phyloP scores from a whole-genome alignment of 2,329 filamentous ascomycete species.

The Colletotrichum sojae region DNA sequence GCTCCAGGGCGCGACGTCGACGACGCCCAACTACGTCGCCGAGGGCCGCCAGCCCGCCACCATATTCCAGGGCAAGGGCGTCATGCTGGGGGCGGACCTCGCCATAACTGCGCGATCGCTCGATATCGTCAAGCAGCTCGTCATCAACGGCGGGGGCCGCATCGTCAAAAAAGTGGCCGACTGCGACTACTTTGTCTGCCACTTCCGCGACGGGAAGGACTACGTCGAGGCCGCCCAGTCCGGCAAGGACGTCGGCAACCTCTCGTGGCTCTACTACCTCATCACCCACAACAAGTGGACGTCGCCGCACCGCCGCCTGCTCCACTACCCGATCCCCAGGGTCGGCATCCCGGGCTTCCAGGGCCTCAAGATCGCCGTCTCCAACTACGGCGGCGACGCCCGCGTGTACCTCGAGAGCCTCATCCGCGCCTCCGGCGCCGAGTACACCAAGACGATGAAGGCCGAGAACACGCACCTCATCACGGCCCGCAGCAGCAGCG shows the following conservation, averaged over 20 bases:
- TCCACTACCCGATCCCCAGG: constrained; percentile 90
- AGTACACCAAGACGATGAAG: constrained; percentile 95
- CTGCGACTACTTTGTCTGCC: constrained; percentile 89
- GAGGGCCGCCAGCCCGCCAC: constrained; percentile 68
- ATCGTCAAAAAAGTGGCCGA: constrained; percentile 76
- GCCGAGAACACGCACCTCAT: constrained; percentile 96
- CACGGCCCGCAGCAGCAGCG: constrained; percentile 88
- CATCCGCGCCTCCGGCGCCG: constrained; percentile 84
- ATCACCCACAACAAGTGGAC: constrained; percentile 93
- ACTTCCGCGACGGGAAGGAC: constrained; percentile 84
- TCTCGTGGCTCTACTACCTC: constrained; percentile 94
- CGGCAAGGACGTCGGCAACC: constrained; percentile 88
- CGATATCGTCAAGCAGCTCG: constrained; percentile 78
- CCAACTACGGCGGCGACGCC: constrained; percentile 96
- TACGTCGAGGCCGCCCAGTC: constrained; percentile 83
- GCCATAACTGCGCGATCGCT: constrained; percentile 76
- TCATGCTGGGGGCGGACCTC: constrained; percentile 84
- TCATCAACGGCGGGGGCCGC: constrained; percentile 78
- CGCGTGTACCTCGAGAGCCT: constrained; percentile 94
- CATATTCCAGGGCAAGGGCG: constrained; percentile 82
- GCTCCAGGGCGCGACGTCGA: constrained; percentile 76
- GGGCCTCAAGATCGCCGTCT: constrained; percentile 85
- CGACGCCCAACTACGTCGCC: constrained; percentile 60
- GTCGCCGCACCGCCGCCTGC: constrained; percentile 82
- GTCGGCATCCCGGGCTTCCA: constrained; percentile 85